Conservation (phyloP, 2,329 filamentous ascomycete species). For the Neopestalotiopsis rosae region DNA sequence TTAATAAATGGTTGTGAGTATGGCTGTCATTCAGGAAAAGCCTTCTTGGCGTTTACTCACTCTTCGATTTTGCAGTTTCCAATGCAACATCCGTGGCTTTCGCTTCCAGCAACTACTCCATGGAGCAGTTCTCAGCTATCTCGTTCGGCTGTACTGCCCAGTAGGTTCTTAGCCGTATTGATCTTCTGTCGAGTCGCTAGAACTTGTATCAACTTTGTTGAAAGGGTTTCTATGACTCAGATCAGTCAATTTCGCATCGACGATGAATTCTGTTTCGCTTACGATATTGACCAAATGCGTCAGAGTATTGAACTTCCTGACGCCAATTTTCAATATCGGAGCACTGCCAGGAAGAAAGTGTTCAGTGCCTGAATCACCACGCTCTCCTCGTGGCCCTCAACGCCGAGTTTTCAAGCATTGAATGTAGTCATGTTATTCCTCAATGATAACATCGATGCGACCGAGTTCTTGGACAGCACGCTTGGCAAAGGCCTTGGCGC, state of each 20-base stretch:
- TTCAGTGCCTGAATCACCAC: constrained; percentile 53
- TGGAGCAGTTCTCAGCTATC: constrained; percentile 43
- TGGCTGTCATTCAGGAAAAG: background rate
- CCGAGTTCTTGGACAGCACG: constrained; percentile 19
- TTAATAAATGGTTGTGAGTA: background rate
- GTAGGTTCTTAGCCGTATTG: constrained; percentile 19
- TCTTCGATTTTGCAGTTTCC: constrained; percentile 35
- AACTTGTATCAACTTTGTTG: constrained; percentile 40
- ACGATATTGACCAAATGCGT: constrained; percentile 44
- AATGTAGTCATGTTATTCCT: background rate
- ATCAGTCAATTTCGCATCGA: background rate
- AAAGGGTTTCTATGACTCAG: constrained; percentile 22
- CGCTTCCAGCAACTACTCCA: constrained; percentile 40
- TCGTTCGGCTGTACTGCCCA: constrained; percentile 42
- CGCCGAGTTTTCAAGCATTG: background rate
- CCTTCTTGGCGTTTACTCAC: constrained; percentile 32
- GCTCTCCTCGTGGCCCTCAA: constrained; percentile 14
- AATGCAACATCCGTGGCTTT: constrained; percentile 47
- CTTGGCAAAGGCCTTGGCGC: constrained; percentile 9
- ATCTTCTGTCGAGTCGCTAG: constrained; percentile 29
- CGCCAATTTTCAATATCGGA: constrained; percentile 46
- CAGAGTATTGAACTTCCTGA: constrained; percentile 34
- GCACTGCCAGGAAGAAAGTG: constrained; percentile 48
- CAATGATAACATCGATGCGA: constrained; percentile 16
- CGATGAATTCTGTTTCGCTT: constrained; percentile 29